These are phyloP conservation scores for Botrytis deweyae DNA, from an alignment of 2,329 filamentous ascomycete genomes.

Conservation along the genomic window DNA sequence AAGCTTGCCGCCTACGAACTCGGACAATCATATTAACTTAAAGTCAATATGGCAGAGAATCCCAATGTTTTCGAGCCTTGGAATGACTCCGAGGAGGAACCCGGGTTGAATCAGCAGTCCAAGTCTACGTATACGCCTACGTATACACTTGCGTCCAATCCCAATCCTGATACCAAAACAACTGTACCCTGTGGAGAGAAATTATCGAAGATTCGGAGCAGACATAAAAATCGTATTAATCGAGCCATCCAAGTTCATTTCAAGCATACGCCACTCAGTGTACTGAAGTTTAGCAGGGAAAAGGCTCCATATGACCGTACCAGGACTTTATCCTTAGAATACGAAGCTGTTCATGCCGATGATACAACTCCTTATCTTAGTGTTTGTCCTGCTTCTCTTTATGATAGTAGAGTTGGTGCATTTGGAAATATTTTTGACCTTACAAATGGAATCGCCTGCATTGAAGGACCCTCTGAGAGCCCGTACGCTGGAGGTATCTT, in stretches of 20 bases:
- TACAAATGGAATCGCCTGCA: not conserved
- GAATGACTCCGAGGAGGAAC: not conserved
- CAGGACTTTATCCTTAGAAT: not conserved
- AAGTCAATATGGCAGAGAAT: not conserved
- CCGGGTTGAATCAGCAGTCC: not conserved
- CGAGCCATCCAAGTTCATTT: not conserved
- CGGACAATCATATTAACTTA: not conserved
- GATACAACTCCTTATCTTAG: not conserved
- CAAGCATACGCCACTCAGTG: not conserved
- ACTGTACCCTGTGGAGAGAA: not conserved
- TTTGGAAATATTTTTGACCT: not conserved
- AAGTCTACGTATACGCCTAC: not conserved
- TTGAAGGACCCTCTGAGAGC: not conserved
- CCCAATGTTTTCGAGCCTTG: not conserved
- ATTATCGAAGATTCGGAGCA: not conserved
- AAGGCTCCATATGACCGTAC: not conserved
- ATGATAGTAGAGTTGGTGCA: not conserved
- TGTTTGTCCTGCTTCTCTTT: not conserved
- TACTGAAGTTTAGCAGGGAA: not conserved
- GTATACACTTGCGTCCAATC: not conserved
- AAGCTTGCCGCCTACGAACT: not conserved
- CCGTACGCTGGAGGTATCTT: slow-evolving; percentile 2
- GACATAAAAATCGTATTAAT: not conserved
- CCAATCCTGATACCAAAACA: not conserved
- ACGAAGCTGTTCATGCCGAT: not conserved